Evolutionary conservation across 2,329 filamentous ascomycete species (phyloP), one percentile per base, ranked within the genome.

Genomic region (Beauveria australis): DNA sequence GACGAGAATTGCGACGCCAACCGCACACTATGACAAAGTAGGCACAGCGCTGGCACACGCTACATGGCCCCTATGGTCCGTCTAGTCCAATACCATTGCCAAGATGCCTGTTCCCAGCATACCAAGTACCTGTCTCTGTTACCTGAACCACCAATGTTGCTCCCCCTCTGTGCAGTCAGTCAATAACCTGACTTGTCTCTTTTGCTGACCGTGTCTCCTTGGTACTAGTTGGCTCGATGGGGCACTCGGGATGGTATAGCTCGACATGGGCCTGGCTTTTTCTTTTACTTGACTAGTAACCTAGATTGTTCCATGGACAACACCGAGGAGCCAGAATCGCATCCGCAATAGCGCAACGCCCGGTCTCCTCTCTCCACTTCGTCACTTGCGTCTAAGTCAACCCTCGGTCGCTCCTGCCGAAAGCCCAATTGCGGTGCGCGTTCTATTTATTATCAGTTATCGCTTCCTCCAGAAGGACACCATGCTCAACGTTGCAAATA

Each of bases 11-110:
- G 54, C 44, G 54, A 57, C 53, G 28, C 53, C 41, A 46, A 37
- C n/a, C n/a, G 12, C 33, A 56, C 54, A 56, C 54, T 57, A 57
- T 28, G 46, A 57, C 54, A 8, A 57, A 57, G 54, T 49, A 57
- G 54, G 54, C 22, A 49, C 44, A 57, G 54, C 54, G 54, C 22
- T 37, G 54, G 44, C 44, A 26, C 54, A 48, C 19, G 44, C 54
- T 57, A 57, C 44, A 44, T 30, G 52, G 52, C 28, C 37, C 52
- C 52, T 54, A 22, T 40, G 46, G 24, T 24, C 41, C 7, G 41
- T 28, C 53, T 46, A 46, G 41, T 55, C 53, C 53, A 55, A 55
- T 46, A 16, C 53, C 53, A 55, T 55, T n/a, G 26, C 41, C 41
- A 46, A 41, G 53, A 55, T 46, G 41, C 30, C 53, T 55, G 53